Percentiles rank a stretch among this genome's conserved stretches.
Evolutionary conservation across 192 early-diverging fungal genomes (phyloP).

Genomic region (Podochytrium sp.): DNA sequence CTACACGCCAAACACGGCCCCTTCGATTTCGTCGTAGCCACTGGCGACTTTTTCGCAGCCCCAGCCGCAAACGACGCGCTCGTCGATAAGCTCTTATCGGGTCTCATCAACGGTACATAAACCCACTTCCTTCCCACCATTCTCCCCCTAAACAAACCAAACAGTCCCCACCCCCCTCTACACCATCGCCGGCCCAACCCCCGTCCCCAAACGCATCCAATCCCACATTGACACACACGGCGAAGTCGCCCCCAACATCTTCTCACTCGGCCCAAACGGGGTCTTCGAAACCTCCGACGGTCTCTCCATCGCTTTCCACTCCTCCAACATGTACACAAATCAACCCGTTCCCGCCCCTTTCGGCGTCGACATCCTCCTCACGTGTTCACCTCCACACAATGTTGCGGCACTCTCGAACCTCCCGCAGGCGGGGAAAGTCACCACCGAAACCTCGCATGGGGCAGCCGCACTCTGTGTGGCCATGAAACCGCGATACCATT

Average conservation of each 20-base stretch:
- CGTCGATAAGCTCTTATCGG: background rate
- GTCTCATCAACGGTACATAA: constrained; percentile 31
- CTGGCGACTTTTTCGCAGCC: constrained; percentile 79
- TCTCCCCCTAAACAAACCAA: background rate
- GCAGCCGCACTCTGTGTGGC: constrained; percentile 52
- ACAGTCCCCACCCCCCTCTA: constrained; percentile 76
- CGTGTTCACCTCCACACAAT: background rate
- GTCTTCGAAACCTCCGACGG: constrained; percentile 62
- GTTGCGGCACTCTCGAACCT: background rate
- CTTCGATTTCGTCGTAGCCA: constrained; percentile 80
- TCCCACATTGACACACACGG: constrained; percentile 62
- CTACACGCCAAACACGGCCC: constrained; percentile 84
- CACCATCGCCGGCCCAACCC: constrained; percentile 68
- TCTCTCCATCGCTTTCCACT: constrained; percentile 65
- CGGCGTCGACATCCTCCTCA: background rate
- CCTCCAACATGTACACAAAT: background rate
- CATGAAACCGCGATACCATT: constrained; percentile 87
- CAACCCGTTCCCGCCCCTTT: background rate
- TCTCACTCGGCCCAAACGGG: constrained; percentile 64
- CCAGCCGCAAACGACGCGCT: constrained; percentile 27
- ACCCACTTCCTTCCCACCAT: background rate
- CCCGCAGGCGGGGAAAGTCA: constrained; percentile 7
- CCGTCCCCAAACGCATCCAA: constrained; percentile 60
- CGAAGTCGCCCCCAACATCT: constrained; percentile 78
- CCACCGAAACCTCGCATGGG: constrained; percentile 22